Percentiles rank a stretch among this genome's conserved stretches.
Conservation (phyloP, 1,284 basidiomycete species). For the Ceratobasidium papillatum region DNA sequence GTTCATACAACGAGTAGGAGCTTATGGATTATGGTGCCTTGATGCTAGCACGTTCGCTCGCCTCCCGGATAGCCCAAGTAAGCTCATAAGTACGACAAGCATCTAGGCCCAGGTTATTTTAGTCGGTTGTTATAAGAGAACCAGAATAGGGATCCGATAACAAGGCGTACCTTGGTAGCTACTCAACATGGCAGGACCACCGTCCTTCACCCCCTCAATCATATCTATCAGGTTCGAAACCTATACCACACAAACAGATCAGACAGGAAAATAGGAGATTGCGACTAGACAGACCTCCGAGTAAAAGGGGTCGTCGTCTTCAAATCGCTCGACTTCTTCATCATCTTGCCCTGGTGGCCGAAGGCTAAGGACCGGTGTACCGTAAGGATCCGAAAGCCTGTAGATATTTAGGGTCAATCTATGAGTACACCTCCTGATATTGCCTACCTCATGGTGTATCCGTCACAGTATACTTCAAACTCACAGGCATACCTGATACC, state of each 20-base stretch:
- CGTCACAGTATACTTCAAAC: constrained; percentile 90
- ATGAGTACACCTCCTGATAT: not conserved
- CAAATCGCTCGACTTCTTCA: constrained; percentile 78
- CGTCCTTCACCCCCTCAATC: constrained; percentile 69
- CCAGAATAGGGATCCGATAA: not conserved
- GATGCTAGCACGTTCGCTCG: constrained; percentile 64
- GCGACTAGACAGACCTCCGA: constrained; percentile 62
- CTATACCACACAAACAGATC: constrained; percentile 46
- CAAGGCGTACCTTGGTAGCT: constrained; percentile 69
- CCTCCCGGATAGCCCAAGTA: constrained; percentile 85
- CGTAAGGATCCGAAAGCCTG: constrained; percentile 51
- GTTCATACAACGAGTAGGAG: no score
- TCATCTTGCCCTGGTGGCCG: constrained; percentile 85
- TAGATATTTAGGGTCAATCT: not conserved
- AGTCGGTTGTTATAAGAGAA: not conserved
- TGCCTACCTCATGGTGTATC: constrained; percentile 61
- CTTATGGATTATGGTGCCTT: no score
- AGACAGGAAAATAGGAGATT: constrained; percentile 1
- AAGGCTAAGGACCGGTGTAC: constrained; percentile 78
- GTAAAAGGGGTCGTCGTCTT: constrained; percentile 92
- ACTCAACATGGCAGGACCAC: constrained; percentile 73
- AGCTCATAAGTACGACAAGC: constrained; percentile 87
- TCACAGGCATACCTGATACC: constrained; percentile 92
- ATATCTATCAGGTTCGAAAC: constrained; percentile 85
- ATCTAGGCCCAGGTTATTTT: constrained; percentile 61